Percentiles rank a stretch among this genome's conserved stretches.
These are phyloP conservation scores for Tetradesmus obliquus DNA, from an alignment of 139 green algal species.

Conservation along the genomic window DNA sequence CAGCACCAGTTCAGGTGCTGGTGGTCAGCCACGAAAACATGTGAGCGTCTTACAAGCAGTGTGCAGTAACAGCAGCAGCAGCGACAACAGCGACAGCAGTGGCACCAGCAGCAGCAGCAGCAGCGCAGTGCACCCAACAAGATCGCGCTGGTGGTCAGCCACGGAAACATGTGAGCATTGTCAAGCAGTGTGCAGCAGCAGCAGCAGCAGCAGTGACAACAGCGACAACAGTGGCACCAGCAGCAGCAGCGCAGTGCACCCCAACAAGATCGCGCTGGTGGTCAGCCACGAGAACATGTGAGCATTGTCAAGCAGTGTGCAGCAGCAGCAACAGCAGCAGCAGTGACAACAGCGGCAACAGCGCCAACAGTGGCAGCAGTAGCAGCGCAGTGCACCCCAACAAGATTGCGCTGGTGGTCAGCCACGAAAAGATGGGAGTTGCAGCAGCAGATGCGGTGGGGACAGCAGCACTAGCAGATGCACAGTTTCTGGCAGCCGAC, in stretches of 20 bases:
- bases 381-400: constrained; percentile 46
- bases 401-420: constrained; percentile 86
- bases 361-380: background rate
- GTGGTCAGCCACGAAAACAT: constrained; percentile 6
- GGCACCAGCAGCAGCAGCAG: background rate
- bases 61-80: constrained; percentile 70
- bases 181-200: constrained; percentile 77
- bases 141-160: constrained; percentile 89
- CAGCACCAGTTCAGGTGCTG: too few relatives aligned
- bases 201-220: background rate
- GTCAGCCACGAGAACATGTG: constrained; percentile 96
- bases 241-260: constrained; percentile 27
- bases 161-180: constrained; percentile 89
- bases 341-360: background rate
- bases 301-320: constrained; percentile 41
- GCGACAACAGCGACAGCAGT: too few relatives aligned
- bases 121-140: constrained; percentile 59
- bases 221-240: background rate
- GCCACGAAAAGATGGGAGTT: constrained; percentile 80
- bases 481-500: too few relatives aligned
- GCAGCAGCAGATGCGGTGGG: background rate
- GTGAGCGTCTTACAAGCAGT: background rate
- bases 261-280: constrained; percentile 81
- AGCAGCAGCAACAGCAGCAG: constrained; percentile 76
- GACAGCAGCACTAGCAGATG: background rate